Evolutionary conservation across 176 grass and related monocot genomes (phyloP).

Genomic region (Musa acuminata): DNA sequence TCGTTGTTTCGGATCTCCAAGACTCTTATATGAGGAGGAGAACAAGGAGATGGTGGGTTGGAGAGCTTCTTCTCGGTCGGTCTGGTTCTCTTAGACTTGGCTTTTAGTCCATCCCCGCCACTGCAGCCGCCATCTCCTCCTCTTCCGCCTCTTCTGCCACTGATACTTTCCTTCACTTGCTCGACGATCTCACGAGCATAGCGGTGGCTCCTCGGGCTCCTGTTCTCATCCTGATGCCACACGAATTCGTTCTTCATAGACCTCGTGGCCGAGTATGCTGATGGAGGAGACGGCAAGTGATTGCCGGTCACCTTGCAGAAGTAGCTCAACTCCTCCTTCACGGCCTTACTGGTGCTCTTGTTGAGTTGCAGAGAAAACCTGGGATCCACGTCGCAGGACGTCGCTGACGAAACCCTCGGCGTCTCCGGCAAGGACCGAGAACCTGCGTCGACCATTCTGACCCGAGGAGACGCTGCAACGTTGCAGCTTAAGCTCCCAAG

Average conservation of each 20-base stretch:
- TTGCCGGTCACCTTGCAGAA: conserved; percentile 10
- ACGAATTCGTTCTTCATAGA: conserved; percentile 18
- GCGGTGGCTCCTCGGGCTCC: conserved; percentile 32
- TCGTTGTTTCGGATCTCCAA: neutral
- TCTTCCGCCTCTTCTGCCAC: conserved; percentile 32
- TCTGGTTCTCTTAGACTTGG: conserved; percentile 10
- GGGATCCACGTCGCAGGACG: conserved; percentile 32
- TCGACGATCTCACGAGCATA: conserved; percentile 51
- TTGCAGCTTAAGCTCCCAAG: conserved; percentile 61
- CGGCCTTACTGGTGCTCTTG: neutral
- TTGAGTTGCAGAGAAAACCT: conserved; percentile 55
- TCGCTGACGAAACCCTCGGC: conserved; percentile 39
- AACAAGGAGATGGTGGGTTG: conserved; percentile 2
- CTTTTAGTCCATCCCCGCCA: neutral
- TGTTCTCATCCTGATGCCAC: conserved; percentile 28
- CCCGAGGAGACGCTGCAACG: neutral
- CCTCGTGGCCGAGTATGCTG: conserved; percentile 12
- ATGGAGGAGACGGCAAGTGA: conserved; percentile 50
- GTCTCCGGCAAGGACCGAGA: conserved; percentile 50
- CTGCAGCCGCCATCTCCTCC: neutral
- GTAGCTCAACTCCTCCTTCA: neutral
- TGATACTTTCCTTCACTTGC: conserved; percentile 67
- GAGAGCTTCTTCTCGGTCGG: conserved; percentile 18
- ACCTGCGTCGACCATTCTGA: neutral
- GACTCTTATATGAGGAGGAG: neutral